Conservation (phyloP, 805 yeast genomes). For the Grigorovia yakushimaensis region DNA sequence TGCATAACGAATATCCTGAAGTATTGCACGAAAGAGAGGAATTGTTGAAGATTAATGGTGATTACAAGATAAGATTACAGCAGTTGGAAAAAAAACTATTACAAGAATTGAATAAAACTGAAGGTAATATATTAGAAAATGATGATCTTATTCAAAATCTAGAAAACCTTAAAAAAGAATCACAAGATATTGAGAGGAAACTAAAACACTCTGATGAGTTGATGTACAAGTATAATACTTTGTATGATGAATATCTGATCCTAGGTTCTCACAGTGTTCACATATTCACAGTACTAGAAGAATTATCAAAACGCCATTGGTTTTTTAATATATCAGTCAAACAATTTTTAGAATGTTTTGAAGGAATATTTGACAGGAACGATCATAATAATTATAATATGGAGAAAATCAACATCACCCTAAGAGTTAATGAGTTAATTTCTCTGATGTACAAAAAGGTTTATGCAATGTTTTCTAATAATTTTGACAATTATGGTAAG, state of each 20-base stretch:
- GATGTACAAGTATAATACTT: slow-evolving; percentile 42
- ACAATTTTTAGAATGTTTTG: slow-evolving; percentile 31
- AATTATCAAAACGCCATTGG: slow-evolving; percentile 33
- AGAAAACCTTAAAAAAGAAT: slow-evolving; percentile 56
- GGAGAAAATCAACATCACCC: background rate
- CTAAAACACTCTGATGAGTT: slow-evolving; percentile 45
- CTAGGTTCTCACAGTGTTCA: slow-evolving; percentile 47
- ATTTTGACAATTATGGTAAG: slow-evolving; percentile 38
- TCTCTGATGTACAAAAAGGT: slow-evolving; percentile 36
- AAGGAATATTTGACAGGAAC: slow-evolving; percentile 18
- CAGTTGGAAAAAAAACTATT: slow-evolving; percentile 52
- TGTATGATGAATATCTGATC: slow-evolving; percentile 38
- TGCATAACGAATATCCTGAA: slow-evolving; percentile 54
- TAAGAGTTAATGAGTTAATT: slow-evolving; percentile 28
- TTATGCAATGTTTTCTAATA: slow-evolving; percentile 37
- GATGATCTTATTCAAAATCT: slow-evolving; percentile 48
- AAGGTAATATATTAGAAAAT: slow-evolving; percentile 60
- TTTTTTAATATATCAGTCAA: slow-evolving; percentile 54
- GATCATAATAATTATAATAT: slow-evolving; percentile 5
- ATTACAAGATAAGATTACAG: slow-evolving; percentile 45
- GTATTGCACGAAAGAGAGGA: slow-evolving; percentile 48
- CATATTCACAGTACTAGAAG: slow-evolving; percentile 40
- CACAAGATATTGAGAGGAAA: slow-evolving; percentile 43
- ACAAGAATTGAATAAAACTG: slow-evolving; percentile 43
- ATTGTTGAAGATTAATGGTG: slow-evolving; percentile 46